Percentiles rank a stretch among this genome's conserved stretches.
Conservation (phyloP, 306 rosid genomes). For the Myrica gale region DNA sequence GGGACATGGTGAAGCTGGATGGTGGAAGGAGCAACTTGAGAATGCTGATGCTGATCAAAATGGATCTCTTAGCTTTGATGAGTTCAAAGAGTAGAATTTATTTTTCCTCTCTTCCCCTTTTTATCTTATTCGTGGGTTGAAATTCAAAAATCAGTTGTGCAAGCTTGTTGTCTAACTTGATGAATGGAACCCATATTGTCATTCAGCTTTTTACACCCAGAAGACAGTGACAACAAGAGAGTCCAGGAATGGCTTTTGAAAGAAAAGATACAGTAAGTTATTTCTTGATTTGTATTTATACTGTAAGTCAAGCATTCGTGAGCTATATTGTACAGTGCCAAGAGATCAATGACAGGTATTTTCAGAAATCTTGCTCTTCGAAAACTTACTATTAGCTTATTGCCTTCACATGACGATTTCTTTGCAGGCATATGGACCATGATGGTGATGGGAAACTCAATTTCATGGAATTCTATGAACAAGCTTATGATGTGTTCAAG, state of each 20-base stretch:
- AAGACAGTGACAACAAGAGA: slow-evolving; percentile 58
- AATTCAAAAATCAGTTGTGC: not conserved
- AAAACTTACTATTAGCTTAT: not conserved
- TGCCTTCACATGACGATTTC: not conserved
- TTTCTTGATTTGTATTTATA: not conserved
- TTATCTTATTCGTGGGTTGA: not conserved
- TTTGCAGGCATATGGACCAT: slow-evolving; percentile 52
- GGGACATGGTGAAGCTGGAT: slow-evolving; percentile 75
- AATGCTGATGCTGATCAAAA: slow-evolving; percentile 55
- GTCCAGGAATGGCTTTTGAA: slow-evolving; percentile 54
- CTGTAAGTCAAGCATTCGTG: not conserved
- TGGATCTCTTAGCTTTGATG: slow-evolving; percentile 56
- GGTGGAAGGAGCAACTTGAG: slow-evolving; percentile 69
- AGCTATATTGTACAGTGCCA: not conserved
- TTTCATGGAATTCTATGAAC: slow-evolving; percentile 49
- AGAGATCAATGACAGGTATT: not conserved
- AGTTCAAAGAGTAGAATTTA: slow-evolving; percentile 55
- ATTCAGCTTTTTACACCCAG: slow-evolving; percentile 73
- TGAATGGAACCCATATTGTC: not conserved
- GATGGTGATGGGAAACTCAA: slow-evolving; percentile 58
- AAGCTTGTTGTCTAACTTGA: not conserved
- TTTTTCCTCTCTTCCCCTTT: not conserved
- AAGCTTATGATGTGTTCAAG: slow-evolving; percentile 42
- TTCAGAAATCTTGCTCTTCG: not conserved
- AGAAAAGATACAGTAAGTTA: slow-evolving; percentile 56